Base-by-base conservation (phyloP, 1,139 yeast species). In the Blastobotrys arbuscula region DNA sequence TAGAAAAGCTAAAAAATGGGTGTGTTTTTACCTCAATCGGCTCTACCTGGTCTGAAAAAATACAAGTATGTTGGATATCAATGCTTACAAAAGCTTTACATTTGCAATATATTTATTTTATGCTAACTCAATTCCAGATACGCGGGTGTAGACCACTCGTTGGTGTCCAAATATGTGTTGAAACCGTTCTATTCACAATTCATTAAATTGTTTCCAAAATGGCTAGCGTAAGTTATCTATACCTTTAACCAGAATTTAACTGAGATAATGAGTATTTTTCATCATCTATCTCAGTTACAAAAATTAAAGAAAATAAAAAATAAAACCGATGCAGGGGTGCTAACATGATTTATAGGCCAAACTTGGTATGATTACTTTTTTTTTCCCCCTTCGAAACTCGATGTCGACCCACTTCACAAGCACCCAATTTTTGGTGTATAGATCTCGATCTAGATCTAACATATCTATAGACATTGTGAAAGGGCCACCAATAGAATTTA, bases 141-240 rank as follows among this genome's bases (percentile, higher is more conserved):
- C 58, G 78, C 78, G 49, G 79, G 95, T 36, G 94, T 84, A 61
- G 97, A 90, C 64, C 82, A 83, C 55, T 88, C 96, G 1, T 66
- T 85, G 47, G 72, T 84, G 23, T 85, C 97, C 20, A 81, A 81
- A 63, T 80, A 81, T 61, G 66, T 89, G 12, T 71, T 90, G 57
- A 87, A 84, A 62, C 86, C 82, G 51, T 90, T 90, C 73, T 78
- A 81, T 75, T 69, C 74, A 50, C 68, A 73, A 55, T 84, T 88
- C 64, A 92, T 84, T 24, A 66, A 72, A 47, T 70, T 88, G 39
- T 87, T 89, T 68, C 97, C 97, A 2, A 55, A 74, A 55, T 83
- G 83, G 76, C 79, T 88, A 84, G 96, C 96, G 61, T 63, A 45
- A 18, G 48, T 37, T n/a, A n/a, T n/a, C n/a, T n/a, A n/a, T n/a